These are phyloP conservation scores for Aurifilum marmelostoma DNA, from an alignment of 2,329 filamentous ascomycete genomes.

Conservation along the genomic window DNA sequence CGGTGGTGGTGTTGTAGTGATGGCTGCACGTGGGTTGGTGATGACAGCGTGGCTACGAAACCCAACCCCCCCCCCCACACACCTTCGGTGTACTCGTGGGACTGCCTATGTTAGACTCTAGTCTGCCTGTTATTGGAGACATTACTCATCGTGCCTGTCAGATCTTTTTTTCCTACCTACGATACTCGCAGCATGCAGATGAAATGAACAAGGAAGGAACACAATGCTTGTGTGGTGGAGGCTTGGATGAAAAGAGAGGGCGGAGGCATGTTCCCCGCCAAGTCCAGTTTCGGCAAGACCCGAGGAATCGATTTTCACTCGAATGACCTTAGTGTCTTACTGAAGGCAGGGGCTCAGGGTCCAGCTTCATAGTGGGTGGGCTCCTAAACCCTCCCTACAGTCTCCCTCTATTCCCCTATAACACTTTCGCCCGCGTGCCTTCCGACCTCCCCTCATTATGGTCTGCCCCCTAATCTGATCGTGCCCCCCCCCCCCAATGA, in stretches of 20 bases:
- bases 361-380: neutral
- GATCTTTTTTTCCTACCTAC: too few relatives aligned
- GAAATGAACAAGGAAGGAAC: neutral
- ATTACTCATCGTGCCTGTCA: too few relatives aligned
- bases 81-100: too few relatives aligned
- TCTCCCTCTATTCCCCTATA: neutral
- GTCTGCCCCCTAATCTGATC: neutral
- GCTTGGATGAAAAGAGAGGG: slow-evolving; percentile 2
- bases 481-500: too few relatives aligned
- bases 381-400: neutral
- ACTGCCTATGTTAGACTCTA: too few relatives aligned
- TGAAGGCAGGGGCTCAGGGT: neutral
- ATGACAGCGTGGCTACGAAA: neutral
- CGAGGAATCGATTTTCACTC: neutral
- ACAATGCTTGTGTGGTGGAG: neutral
- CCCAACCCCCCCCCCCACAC: too few relatives aligned
- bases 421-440: too few relatives aligned
- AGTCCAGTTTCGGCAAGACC: slow-evolving; percentile 13
- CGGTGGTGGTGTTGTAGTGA: neutral
- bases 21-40: neutral
- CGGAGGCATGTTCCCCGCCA: slow-evolving; percentile 6
- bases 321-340: neutral
- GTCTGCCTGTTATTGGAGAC: neutral
- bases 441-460: too few relatives aligned
- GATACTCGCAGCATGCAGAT: neutral